Percentiles rank a stretch among this genome's conserved stretches.
Evolutionary conservation across 2,329 filamentous ascomycete genomes (phyloP).

Genomic region (Sclerotinia sclerotiorum): DNA sequence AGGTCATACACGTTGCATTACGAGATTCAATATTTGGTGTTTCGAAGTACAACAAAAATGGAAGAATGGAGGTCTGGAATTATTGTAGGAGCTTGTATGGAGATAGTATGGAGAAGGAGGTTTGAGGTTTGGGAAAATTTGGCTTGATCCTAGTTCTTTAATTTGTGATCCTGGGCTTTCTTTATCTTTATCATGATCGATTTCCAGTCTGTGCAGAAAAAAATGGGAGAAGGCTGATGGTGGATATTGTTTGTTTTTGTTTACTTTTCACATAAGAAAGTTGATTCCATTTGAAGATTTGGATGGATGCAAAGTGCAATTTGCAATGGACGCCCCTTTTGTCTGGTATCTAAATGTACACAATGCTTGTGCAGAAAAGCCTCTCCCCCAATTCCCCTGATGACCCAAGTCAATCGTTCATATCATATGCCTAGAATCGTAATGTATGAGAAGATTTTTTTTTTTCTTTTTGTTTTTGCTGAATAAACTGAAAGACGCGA

Average conservation of each 20-base stretch:
- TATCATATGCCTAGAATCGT: slow-evolving; percentile 33
- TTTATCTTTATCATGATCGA: slow-evolving; percentile 18
- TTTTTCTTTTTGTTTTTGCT: neutral
- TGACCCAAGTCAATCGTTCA: slow-evolving; percentile 27
- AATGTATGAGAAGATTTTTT: slow-evolving; percentile 27
- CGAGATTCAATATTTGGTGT: neutral
- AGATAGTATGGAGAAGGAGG: neutral
- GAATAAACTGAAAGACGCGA: slow-evolving; percentile 25
- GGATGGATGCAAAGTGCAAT: slow-evolving; percentile 11
- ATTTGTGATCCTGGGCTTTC: slow-evolving; percentile 8
- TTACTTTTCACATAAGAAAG: neutral
- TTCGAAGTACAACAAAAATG: neutral
- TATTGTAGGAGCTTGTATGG: neutral
- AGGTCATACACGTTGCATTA: neutral
- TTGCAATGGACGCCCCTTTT: slow-evolving; percentile 26
- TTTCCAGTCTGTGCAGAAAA: slow-evolving; percentile 21
- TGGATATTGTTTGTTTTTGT: neutral
- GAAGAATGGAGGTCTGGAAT: neutral
- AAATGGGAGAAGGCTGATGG: slow-evolving; percentile 1
- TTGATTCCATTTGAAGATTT: neutral
- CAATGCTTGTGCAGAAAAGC: slow-evolving; percentile 21
- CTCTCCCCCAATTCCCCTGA: slow-evolving; percentile 15
- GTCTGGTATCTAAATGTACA: slow-evolving; percentile 32
- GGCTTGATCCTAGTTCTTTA: slow-evolving; percentile 9
- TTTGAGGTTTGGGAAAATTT: slow-evolving; percentile 7